A percentile compares a stretch with the other conserved stretches of the same genome.
Evolutionary conservation across 1,284 basidiomycete species (phyloP).

Genomic region (Pseudozyma flocculosa): DNA sequence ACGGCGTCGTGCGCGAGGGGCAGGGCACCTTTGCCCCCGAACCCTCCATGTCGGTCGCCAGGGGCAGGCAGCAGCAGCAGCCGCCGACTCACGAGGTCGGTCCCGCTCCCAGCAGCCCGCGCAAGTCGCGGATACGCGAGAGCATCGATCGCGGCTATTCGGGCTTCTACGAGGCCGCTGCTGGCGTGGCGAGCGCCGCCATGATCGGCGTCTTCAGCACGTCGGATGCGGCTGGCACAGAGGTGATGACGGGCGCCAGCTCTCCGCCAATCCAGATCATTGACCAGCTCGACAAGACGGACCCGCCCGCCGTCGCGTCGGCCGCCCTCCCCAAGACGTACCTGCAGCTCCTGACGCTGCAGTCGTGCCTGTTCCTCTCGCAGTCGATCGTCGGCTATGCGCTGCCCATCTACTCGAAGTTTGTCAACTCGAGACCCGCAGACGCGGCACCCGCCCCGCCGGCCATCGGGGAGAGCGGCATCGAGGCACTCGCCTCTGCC

Average conservation of each 20-base stretch:
- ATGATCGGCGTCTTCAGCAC: slow-evolving; percentile 25
- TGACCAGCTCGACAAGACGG: slow-evolving; percentile 66
- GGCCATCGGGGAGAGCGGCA: slow-evolving; percentile 59
- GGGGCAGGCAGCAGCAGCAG: slow-evolving; percentile 1
- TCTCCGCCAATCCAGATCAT: slow-evolving; percentile 49
- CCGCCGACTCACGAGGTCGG: too few species aligned
- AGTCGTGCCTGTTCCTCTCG: slow-evolving; percentile 81
- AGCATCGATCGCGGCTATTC: slow-evolving; percentile 35
- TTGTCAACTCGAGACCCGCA: slow-evolving; percentile 60
- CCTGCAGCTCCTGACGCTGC: slow-evolving; percentile 83
- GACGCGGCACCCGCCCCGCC: slow-evolving; percentile 61
- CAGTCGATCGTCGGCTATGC: slow-evolving; percentile 79
- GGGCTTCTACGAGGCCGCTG: slow-evolving; percentile 50
- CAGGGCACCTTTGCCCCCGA: slow-evolving; percentile 23
- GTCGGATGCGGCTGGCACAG: slow-evolving; percentile 20
- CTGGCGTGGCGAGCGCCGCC: slow-evolving; percentile 45
- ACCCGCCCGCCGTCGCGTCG: slow-evolving; percentile 86
- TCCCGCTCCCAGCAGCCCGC: slow-evolving; percentile 12
- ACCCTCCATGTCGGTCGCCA: slow-evolving; percentile 15
- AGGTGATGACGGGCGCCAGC: slow-evolving; percentile 30
- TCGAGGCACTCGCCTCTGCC: slow-evolving; percentile 10
- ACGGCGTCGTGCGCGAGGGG: slow-evolving; percentile 22
- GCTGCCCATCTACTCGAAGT: slow-evolving; percentile 67
- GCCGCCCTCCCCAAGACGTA: slow-evolving; percentile 65
- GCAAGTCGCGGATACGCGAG: slow-evolving; percentile 14